A percentile compares a stretch with the other conserved stretches of the same genome.
Evolutionary conservation across 139 green algal genomes (phyloP).

Genomic region (Chlorella sorokiniana): DNA sequence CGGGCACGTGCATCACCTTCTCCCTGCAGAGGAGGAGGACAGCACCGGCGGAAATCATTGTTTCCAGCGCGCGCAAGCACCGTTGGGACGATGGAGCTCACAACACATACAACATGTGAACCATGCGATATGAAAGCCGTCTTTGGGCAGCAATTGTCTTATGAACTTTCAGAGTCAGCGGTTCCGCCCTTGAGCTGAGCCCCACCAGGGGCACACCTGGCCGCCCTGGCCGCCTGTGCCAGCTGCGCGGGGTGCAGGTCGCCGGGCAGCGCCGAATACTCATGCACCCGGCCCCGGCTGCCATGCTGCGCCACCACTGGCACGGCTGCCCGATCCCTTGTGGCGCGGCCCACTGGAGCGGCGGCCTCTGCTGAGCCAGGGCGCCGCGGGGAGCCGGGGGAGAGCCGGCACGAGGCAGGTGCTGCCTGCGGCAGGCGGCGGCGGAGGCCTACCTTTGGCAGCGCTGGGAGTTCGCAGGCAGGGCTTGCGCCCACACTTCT

Average conservation of each 20-base stretch:
- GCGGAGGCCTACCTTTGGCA: no score
- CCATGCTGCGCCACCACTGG: not conserved
- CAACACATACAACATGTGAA: no score
- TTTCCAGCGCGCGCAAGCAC: no score
- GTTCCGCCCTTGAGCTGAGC: no score
- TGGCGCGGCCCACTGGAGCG: no score
- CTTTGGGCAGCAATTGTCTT: no score
- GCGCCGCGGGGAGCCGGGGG: not conserved
- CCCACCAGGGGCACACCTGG: not conserved
- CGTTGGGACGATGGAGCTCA: no score
- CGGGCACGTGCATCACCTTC: slow-evolving; percentile 15
- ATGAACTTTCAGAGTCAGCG: no score
- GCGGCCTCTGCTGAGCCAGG: not conserved
- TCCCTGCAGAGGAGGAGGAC: slow-evolving; percentile 1
- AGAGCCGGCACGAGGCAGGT: not conserved
- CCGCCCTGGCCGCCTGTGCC: slow-evolving; percentile 2
- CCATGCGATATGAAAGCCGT: no score
- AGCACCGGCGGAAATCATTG: no score
- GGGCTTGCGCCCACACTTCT: no score
- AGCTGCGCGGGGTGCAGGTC: slow-evolving; percentile 25
- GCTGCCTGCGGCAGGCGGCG: slow-evolving; percentile 11
- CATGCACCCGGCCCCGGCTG: not conserved
- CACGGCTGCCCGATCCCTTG: not conserved
- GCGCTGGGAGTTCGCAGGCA: no score
- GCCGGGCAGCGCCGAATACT: slow-evolving; percentile 15